Conservation (phyloP, 257 asterid genomes). For the Eustoma russellianum region DNA sequence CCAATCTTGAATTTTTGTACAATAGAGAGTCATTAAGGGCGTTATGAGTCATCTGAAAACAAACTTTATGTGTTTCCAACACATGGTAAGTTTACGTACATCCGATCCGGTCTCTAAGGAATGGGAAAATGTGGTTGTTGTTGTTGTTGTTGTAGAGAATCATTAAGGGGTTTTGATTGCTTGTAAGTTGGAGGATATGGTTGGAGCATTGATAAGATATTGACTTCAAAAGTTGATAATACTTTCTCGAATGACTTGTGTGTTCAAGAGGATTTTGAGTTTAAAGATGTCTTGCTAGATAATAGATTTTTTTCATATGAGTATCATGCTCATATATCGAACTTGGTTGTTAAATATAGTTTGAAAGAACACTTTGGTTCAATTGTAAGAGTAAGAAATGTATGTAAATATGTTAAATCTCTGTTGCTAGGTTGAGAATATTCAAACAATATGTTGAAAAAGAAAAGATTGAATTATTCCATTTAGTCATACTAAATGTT, state of each 20-base stretch:
- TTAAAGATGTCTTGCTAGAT: not conserved
- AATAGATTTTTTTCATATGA: conserved; percentile 2
- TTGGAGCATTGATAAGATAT: not conserved
- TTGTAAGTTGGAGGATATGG: not conserved
- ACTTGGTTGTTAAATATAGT: not conserved
- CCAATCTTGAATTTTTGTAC: not conserved
- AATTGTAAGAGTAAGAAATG: not conserved
- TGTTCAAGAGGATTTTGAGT: too few species aligned
- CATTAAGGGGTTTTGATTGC: not conserved
- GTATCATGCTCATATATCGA: not conserved
- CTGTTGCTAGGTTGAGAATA: not conserved
- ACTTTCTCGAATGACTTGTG: too few species aligned
- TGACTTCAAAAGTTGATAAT: too few species aligned
- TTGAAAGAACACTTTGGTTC: not conserved
- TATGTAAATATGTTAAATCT: not conserved
- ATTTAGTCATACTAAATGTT: conserved; percentile 4
- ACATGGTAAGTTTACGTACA: too few species aligned
- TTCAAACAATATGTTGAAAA: not conserved
- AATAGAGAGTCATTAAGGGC: too few species aligned
- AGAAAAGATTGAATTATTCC: conserved; percentile 2
- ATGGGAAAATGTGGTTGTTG: too few species aligned
- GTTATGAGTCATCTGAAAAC: too few species aligned
- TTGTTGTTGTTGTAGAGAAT: too few species aligned
- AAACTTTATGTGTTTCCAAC: too few species aligned
- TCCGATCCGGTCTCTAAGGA: too few species aligned